These are phyloP conservation scores for Aspergillus affinis DNA, from an alignment of 495 filamentous ascomycete genomes.

Conservation along the genomic window DNA sequence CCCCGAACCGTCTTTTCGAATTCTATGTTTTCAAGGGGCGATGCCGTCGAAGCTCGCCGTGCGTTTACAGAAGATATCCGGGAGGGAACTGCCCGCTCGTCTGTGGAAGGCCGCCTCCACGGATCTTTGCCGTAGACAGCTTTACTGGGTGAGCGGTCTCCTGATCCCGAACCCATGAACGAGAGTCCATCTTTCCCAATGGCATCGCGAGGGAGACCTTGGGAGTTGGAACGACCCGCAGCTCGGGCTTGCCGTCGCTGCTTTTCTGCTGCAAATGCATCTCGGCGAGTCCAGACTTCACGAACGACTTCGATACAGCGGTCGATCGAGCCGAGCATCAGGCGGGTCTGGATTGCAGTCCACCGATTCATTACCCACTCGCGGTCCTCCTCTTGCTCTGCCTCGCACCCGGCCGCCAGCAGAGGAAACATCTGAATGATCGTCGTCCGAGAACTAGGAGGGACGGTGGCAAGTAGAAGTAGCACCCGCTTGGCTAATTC, in stretches of 20 bases:
- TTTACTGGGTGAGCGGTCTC: not conserved
- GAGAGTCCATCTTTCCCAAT: constrained; percentile 11
- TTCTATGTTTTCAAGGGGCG: constrained; percentile 52
- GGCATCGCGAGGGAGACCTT: constrained; percentile 1
- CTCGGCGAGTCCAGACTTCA: constrained; percentile 64
- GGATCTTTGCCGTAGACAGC: constrained; percentile 16
- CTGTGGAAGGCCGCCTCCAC: constrained; percentile 12
- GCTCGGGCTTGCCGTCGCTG: constrained; percentile 19
- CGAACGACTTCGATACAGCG: constrained; percentile 74
- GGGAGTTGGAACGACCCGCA: constrained; percentile 15
- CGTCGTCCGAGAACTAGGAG: constrained; percentile 59
- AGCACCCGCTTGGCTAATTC: constrained; percentile 64
- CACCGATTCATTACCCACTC: constrained; percentile 70
- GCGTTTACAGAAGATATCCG: constrained; percentile 11
- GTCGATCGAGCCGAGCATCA: constrained; percentile 73
- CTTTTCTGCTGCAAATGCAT: constrained; percentile 45
- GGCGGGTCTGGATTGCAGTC: constrained; percentile 58
- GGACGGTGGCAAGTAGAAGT: constrained; percentile 62
- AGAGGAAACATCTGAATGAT: constrained; percentile 80
- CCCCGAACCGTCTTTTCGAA: constrained; percentile 67
- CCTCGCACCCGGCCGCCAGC: constrained; percentile 70
- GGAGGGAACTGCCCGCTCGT: constrained; percentile 1
- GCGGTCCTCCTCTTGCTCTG: constrained; percentile 57
- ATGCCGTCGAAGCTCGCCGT: constrained; percentile 33
- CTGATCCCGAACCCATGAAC: constrained; percentile 7